Evolutionary conservation across 352 stramenopile species (phyloP).

Genomic region (Phytophthora fragariaefolia): DNA sequence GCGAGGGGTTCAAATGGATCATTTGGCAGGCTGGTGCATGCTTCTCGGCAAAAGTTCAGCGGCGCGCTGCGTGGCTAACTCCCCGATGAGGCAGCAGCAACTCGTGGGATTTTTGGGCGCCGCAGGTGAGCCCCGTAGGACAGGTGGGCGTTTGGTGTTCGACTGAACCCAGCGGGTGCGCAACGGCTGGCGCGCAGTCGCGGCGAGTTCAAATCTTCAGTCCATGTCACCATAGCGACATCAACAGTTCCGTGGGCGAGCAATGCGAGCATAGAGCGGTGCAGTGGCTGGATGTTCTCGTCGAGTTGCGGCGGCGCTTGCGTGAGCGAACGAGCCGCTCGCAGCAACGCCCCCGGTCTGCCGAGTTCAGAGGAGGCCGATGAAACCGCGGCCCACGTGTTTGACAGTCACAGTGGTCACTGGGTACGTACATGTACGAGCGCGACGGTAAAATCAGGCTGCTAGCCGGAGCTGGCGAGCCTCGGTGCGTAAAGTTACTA

Average conservation of each 20-base stretch:
- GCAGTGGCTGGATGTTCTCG: conserved; percentile 35
- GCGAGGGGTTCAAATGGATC: not conserved
- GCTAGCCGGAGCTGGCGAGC: conserved; percentile 7
- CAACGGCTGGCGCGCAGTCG: conserved; percentile 11
- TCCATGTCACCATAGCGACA: conserved; percentile 16
- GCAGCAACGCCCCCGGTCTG: not conserved
- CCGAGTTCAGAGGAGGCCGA: conserved; percentile 10
- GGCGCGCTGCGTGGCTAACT: not conserved
- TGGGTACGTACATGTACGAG: not conserved
- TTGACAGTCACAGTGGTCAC: conserved; percentile 16
- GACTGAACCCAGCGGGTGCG: conserved; percentile 12
- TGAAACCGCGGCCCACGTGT: conserved; percentile 16
- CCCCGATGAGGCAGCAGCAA: not conserved
- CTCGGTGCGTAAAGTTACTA: conserved; percentile 4
- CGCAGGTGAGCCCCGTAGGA: conserved; percentile 9
- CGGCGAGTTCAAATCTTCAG: conserved; percentile 26
- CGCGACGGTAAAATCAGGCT: not conserved
- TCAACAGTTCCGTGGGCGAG: conserved; percentile 11
- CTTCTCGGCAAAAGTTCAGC: not conserved
- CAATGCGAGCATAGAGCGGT: conserved; percentile 20
- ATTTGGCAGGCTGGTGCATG: not conserved
- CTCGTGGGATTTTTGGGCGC: not conserved
- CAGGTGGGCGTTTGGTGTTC: conserved; percentile 33
- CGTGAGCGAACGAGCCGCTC: not conserved
- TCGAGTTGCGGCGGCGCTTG: conserved; percentile 31